Conservation (phyloP, 1,139 yeast species). For the Scheffersomyces stambukii region DNA sequence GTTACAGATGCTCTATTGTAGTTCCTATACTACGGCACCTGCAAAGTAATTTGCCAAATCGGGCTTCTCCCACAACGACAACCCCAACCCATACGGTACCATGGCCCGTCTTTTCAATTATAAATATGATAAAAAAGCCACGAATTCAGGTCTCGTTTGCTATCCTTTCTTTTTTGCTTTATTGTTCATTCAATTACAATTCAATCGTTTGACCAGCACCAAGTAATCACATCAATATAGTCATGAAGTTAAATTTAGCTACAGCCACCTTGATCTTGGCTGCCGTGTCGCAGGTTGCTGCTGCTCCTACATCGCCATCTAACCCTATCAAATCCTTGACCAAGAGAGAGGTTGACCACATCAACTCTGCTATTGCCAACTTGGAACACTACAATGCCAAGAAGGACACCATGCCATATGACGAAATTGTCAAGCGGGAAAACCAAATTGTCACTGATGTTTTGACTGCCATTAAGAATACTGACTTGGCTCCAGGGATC, state of each 20-base stretch:
- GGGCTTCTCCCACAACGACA: not conserved
- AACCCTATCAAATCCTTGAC: conserved; percentile 16
- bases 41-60: not conserved
- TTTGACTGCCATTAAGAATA: conserved; percentile 33
- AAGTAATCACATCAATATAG: not conserved
- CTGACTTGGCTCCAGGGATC: conserved; percentile 38
- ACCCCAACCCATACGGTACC: no score
- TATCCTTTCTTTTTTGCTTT: not conserved
- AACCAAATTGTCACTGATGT: conserved; percentile 40
- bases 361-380: conserved; percentile 25
- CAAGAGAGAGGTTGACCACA: conserved; percentile 27
- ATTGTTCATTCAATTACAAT: not conserved
- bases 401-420: conserved; percentile 23
- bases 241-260: conserved; percentile 30
- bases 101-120: no score
- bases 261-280: conserved; percentile 33
- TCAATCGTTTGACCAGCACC: not conserved
- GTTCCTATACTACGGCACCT: no score
- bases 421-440: conserved; percentile 35
- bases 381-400: conserved; percentile 26
- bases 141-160: not conserved
- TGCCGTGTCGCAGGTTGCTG: conserved; percentile 25
- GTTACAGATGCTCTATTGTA: no score
- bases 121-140: not conserved
- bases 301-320: conserved; percentile 29